Evolutionary conservation across 164 flowering plant genomes (phyloP), one percentile per base, ranked within the genome.

Genomic region (Euptelea pleiosperma): DNA sequence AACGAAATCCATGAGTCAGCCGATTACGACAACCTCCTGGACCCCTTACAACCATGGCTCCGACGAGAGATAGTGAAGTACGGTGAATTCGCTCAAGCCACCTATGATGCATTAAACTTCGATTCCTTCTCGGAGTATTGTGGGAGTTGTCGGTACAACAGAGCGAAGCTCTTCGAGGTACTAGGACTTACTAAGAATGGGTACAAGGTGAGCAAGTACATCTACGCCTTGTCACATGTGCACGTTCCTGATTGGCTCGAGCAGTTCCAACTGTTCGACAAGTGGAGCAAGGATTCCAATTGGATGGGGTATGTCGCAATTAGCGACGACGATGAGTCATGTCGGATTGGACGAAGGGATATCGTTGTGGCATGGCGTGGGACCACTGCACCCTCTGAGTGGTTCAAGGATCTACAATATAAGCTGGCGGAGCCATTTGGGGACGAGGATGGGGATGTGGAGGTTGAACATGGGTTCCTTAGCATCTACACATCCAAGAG

Each of bases 301-400:
- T 87, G 95, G 95, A 81, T 87, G 71, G 95, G 95, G 3, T 85
- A 58, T 40, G 82, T 87, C 0, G 87, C 89, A 0, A 83, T 85
- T 3, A 79, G 84, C 48, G 72, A 66, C n/a, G 82, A 82, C 30
- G 65, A 62, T 6, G 91, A 77, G 56, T 33, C 82, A 0, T 15
- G 31, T 0, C 24, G 87, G 34, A 69, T 84, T n/a, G 91, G 95
- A 1, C 57, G 95, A 22, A 55, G 95, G 26, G 95, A 87, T 61
- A 73, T 87, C 8, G 71, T 78, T 6, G 84, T 83, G 15, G 82
- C 85, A 0, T 83, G 85, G 87, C 73, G 91, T 3, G 95, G 95
- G 10, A 87, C 89, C 0, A 78, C 74, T 49, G 64, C 80, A 10
- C 81, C 76, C 2, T 43, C 74, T 0, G 85, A 87, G 58, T 87